A percentile compares a stretch with the other conserved stretches of the same genome.
These are phyloP conservation scores for Piedraia hortae DNA, from an alignment of 2,329 filamentous ascomycete species.

Conservation along the genomic window DNA sequence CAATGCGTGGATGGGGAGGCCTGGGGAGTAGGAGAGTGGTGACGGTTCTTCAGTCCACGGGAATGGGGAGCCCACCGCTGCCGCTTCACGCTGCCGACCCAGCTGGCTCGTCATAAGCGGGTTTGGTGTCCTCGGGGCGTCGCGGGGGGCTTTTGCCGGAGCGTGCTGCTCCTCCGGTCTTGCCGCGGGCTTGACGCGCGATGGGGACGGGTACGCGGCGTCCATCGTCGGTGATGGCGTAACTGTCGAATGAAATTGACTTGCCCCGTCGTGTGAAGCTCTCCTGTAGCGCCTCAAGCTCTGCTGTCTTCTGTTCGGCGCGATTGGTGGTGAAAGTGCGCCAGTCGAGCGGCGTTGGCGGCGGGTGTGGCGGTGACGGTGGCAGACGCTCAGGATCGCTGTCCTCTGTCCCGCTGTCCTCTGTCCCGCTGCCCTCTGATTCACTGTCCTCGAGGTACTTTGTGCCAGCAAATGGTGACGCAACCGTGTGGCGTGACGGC, in stretches of 20 bases:
- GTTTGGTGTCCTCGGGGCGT: slow-evolving; percentile 7
- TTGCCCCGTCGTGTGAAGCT: slow-evolving; percentile 10
- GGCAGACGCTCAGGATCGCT: too few species aligned
- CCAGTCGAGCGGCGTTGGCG: slow-evolving; percentile 12
- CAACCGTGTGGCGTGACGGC: slow-evolving; percentile 10
- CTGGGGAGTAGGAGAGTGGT: too few species aligned
- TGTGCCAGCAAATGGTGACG: slow-evolving; percentile 12
- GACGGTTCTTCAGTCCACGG: too few species aligned
- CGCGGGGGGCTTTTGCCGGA: slow-evolving; percentile 9
- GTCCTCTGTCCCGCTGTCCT: slow-evolving; percentile 1
- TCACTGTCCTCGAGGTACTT: slow-evolving; percentile 13
- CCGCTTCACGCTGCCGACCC: too few species aligned
- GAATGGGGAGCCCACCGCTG: too few species aligned
- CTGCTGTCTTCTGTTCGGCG: slow-evolving; percentile 10
- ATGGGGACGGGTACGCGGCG: slow-evolving; percentile 8
- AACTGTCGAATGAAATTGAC: slow-evolving; percentile 10
- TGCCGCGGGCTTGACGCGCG: slow-evolving; percentile 3
- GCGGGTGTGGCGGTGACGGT: slow-evolving; percentile 4
- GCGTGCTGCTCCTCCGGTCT: slow-evolving; percentile 1
- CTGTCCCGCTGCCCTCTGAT: slow-evolving; percentile 5
- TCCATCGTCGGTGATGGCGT: slow-evolving; percentile 12
- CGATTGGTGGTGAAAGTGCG: slow-evolving; percentile 11
- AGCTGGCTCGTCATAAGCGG: slow-evolving; percentile 9
- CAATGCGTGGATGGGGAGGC: too few species aligned
- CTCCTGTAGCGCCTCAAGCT: slow-evolving; percentile 11